Base-by-base conservation (phyloP, 2,329 filamentous ascomycete genomes). In the Nectriaceae sp. region DNA sequence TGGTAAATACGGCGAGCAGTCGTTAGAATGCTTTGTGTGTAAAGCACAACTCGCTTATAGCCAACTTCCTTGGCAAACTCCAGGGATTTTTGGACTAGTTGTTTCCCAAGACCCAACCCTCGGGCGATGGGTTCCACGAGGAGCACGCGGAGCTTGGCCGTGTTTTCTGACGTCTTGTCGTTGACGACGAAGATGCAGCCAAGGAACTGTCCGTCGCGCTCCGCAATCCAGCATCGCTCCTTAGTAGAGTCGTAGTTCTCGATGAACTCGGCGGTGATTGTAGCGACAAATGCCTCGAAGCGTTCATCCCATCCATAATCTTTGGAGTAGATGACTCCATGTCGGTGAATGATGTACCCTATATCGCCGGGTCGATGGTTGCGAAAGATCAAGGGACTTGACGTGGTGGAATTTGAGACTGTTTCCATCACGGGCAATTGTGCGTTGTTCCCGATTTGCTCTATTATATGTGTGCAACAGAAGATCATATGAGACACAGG, bases 141-240 rank as follows among this genome's bases (percentile, higher is more conserved):
- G 5, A 65, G 55, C 2, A 60, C 50, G 3, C 64, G 55, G 8
- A 65, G 42, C n/a, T 55, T 56, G 11, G 61, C 63, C 11, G 44
- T 47, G 5, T 53, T 10, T 11, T 45, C 22, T 13, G 21, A n/a
- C 22, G 52, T 21, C 21, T 21, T 39, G 20, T 62, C 56, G 6
- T 51, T 53, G 33, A 58, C 42, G 1, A 66, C 41, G n/a, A 61
- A 53, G 18, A 66, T 46, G 41, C 55, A 61, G 5, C 64, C 63
- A 1, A 59, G 38, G 29, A 66, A 66, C 4, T 52, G 20, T 3
- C 42, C 55, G 4, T 52, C 50, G 3, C 41, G 47, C 39, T 66
- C 63, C 0, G 60, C 62, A 11, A 65, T 62, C 63, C 63, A 66
- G 47, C 57, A 60, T 2, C 54, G 57, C n/a, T 65, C 63, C n/a